A percentile compares a stretch with the other conserved stretches of the same genome.
Conservation (phyloP, 306 rosid genomes). For the Mimosa pudica region DNA sequence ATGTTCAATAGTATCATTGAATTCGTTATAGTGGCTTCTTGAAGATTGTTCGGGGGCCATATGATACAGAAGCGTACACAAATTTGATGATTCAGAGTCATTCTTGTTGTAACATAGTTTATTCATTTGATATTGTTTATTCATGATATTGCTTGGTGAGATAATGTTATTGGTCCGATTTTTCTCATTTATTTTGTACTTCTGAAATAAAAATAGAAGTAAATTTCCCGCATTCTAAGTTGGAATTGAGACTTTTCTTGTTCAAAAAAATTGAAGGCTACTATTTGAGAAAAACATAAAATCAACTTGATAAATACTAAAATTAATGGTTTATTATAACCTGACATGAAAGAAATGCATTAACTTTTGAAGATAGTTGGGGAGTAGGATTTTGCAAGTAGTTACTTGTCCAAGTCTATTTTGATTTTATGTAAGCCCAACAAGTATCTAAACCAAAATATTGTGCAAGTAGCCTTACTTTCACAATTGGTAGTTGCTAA, state of each 20-base stretch:
- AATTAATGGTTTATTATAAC: background rate
- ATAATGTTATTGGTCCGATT: no score
- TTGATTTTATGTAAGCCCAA: no score
- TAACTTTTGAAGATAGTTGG: background rate
- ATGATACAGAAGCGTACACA: background rate
- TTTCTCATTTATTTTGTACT: no score
- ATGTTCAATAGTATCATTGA: conserved; percentile 54
- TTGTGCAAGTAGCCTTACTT: no score
- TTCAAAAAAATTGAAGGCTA: background rate
- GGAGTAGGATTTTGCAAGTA: background rate
- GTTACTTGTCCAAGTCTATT: no score
- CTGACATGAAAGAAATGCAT: background rate
- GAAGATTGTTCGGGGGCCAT: background rate
- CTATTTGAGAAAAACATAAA: background rate
- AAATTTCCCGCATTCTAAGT: background rate
- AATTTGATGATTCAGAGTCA: background rate
- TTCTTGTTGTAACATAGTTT: conserved; percentile 4
- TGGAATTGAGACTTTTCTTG: background rate
- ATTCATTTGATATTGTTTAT: background rate
- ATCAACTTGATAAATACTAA: background rate
- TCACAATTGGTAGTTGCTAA: no score
- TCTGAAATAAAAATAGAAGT: background rate
- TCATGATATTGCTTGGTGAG: background rate
- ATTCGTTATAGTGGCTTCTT: conserved; percentile 26
- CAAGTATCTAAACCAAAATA: no score